phyloP scores from a whole-genome alignment of 805 yeast genomes.

The Monosporozyma aerobia region DNA sequence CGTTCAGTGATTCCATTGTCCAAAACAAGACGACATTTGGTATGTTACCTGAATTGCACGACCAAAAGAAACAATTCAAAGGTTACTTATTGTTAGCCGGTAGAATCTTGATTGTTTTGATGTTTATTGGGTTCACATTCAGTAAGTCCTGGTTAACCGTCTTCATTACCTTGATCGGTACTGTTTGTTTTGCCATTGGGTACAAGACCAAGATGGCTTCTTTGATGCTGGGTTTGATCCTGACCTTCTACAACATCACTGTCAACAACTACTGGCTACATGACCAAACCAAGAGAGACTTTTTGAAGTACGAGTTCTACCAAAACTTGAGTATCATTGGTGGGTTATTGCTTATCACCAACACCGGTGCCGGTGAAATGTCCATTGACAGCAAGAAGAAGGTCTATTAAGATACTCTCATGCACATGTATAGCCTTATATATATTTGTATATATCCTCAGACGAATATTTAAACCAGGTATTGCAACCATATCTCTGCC shows the following conservation, averaged over 20 bases:
- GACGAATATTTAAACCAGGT: too few species aligned
- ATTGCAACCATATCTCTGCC: too few species aligned
- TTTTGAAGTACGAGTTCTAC: conserved; percentile 84
- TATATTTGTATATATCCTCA: neutral
- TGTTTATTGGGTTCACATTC: conserved; percentile 79
- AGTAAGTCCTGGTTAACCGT: conserved; percentile 65
- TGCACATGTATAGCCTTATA: neutral
- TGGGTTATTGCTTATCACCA: conserved; percentile 80
- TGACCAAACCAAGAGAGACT: conserved; percentile 66
- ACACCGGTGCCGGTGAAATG: conserved; percentile 93
- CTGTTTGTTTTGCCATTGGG: conserved; percentile 78
- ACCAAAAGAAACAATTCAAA: conserved; percentile 51
- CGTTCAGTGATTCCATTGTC: conserved; percentile 78
- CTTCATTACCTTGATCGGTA: conserved; percentile 59
- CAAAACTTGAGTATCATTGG: conserved; percentile 94
- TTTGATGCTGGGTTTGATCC: conserved; percentile 52
- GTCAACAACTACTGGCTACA: conserved; percentile 87
- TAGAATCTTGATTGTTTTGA: conserved; percentile 71
- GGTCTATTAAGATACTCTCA: conserved; percentile 41
- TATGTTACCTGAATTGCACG: conserved; percentile 46
- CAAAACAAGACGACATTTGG: conserved; percentile 54
- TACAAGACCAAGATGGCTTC: conserved; percentile 90
- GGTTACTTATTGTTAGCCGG: conserved; percentile 85
- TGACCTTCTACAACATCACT: conserved; percentile 66
- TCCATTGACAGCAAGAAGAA: conserved; percentile 94